A percentile compares a stretch with the other conserved stretches of the same genome.
Evolutionary conservation across 257 asterid genomes (phyloP).

Genomic region (Nicotiana noctiflora): DNA sequence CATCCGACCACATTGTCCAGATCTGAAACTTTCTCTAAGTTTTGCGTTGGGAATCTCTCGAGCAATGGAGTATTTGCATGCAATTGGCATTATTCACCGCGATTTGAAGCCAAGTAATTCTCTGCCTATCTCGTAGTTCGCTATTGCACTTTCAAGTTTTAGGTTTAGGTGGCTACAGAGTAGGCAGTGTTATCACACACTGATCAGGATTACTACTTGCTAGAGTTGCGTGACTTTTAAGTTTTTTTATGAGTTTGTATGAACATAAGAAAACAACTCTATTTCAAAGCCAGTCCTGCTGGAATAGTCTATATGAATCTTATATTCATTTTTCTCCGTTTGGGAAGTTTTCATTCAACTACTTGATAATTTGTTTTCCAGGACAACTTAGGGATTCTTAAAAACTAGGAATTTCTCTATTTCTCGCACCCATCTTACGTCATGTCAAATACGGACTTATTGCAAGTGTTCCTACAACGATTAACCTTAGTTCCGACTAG

Average conservation of each 20-base stretch:
- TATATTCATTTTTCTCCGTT: not conserved
- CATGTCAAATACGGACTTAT: not conserved
- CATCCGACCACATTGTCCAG: slow-evolving; percentile 42
- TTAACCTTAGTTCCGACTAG: not conserved
- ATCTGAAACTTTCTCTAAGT: slow-evolving; percentile 39
- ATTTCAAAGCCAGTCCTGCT: not conserved
- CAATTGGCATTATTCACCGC: slow-evolving; percentile 47
- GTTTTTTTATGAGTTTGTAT: not conserved
- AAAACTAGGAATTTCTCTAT: not conserved
- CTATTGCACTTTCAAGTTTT: slow-evolving; percentile 4
- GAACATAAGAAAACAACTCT: not conserved
- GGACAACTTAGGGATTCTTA: not conserved
- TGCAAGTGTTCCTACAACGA: not conserved
- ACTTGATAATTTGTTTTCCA: not conserved
- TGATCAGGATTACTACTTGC: not conserved
- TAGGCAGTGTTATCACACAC: not conserved
- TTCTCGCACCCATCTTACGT: not conserved
- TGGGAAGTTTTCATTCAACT: not conserved
- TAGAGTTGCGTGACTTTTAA: not conserved
- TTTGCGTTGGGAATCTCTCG: slow-evolving; percentile 47
- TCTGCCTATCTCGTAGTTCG: not conserved
- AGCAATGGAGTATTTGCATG: slow-evolving; percentile 63
- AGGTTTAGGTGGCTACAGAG: not conserved
- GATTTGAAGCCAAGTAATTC: slow-evolving; percentile 60
- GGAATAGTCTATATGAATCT: not conserved